Evolutionary conservation across 2,329 filamentous ascomycete genomes (phyloP).

Genomic region (Fusarium tanahbumbuense): DNA sequence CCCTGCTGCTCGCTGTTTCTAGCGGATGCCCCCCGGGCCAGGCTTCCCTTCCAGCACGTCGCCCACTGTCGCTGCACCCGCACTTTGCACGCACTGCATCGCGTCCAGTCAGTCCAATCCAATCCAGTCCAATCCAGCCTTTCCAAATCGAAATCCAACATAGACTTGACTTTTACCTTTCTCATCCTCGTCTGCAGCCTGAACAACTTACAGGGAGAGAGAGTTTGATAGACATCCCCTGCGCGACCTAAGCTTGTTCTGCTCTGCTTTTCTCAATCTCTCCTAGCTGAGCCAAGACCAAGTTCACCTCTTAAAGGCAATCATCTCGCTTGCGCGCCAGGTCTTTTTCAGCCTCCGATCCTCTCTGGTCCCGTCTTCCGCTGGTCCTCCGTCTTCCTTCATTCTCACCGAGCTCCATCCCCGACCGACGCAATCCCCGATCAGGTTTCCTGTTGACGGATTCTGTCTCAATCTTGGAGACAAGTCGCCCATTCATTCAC

Average conservation of each 20-base stretch:
- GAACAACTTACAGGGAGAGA: slow-evolving; percentile 14
- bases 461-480: slow-evolving; percentile 32
- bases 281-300: slow-evolving; percentile 49
- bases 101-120: slow-evolving; percentile 10
- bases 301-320: slow-evolving; percentile 58
- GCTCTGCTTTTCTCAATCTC: slow-evolving; percentile 42
- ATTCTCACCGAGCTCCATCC: slow-evolving; percentile 47
- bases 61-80: slow-evolving; percentile 18
- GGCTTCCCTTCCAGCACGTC: slow-evolving; percentile 32
- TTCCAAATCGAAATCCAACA: slow-evolving; percentile 7
- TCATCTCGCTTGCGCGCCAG: slow-evolving; percentile 65
- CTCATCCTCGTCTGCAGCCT: slow-evolving; percentile 16
- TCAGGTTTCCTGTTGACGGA: slow-evolving; percentile 39
- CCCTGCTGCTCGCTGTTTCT: slow-evolving; percentile 37
- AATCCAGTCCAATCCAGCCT: slow-evolving; percentile 10
- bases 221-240: slow-evolving; percentile 28
- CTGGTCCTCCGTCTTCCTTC: slow-evolving; percentile 43
- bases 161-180: slow-evolving; percentile 4
- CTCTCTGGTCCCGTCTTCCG: slow-evolving; percentile 42
- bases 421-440: slow-evolving; percentile 46
- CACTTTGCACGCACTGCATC: slow-evolving; percentile 22
- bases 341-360: slow-evolving; percentile 59
- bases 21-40: slow-evolving; percentile 34
- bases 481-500: slow-evolving; percentile 30
- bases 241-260: slow-evolving; percentile 33